These are phyloP conservation scores for Penicillium sp. DNA, from an alignment of 2,329 filamentous ascomycete species.

Conservation along the genomic window DNA sequence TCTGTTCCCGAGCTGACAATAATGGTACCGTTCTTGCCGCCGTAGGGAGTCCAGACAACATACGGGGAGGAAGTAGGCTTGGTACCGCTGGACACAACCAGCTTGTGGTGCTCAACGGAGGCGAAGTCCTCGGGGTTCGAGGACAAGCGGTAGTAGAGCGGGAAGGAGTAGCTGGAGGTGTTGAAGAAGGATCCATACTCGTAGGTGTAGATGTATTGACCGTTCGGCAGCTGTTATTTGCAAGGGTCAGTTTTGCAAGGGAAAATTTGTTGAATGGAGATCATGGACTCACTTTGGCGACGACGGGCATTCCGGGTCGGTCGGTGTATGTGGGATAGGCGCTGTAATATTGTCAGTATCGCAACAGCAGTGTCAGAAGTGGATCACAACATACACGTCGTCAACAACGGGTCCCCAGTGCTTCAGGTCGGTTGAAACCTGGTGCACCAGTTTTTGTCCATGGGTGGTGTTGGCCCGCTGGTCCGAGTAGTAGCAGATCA, in stretches of 20 bases:
- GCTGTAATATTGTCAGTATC: slow-evolving; percentile 11
- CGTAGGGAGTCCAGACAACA: slow-evolving; percentile 54
- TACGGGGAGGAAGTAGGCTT: slow-evolving; percentile 52
- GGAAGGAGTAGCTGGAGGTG: slow-evolving; percentile 45
- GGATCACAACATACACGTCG: slow-evolving; percentile 46
- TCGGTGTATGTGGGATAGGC: slow-evolving; percentile 61
- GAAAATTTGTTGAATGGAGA: not conserved
- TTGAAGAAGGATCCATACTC: slow-evolving; percentile 56
- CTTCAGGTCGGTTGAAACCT: slow-evolving; percentile 60
- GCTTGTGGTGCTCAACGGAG: slow-evolving; percentile 41
- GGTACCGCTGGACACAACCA: slow-evolving; percentile 49
- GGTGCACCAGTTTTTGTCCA: slow-evolving; percentile 70
- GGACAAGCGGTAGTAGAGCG: slow-evolving; percentile 56
- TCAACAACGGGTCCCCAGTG: slow-evolving; percentile 66
- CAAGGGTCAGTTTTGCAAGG: not conserved
- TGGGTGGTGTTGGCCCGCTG: slow-evolving; percentile 64
- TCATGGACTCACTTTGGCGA: slow-evolving; percentile 43
- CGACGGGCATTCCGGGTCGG: slow-evolving; percentile 69
- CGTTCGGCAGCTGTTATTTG: slow-evolving; percentile 55
- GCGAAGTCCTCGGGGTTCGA: slow-evolving; percentile 52
- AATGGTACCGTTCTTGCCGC: slow-evolving; percentile 52
- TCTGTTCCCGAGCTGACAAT: slow-evolving; percentile 48
- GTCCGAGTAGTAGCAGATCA: slow-evolving; percentile 72
- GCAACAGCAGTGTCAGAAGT: not conserved
- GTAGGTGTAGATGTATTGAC: slow-evolving; percentile 65